Conservation (phyloP, 2,329 filamentous ascomycete species). For the Trichoderma koningiopsis region DNA sequence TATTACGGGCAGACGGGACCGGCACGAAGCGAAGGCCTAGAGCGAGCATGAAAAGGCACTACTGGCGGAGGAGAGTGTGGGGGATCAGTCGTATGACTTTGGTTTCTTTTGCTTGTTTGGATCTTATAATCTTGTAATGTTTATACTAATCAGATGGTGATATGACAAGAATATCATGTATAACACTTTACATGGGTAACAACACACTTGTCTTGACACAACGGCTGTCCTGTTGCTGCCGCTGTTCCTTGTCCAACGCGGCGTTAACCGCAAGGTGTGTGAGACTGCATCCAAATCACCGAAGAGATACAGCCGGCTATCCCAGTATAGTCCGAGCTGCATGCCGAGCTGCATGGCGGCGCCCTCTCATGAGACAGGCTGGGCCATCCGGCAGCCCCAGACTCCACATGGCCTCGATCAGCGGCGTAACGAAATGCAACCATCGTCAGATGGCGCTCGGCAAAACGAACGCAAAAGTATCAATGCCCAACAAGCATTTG, state of each 20-base stretch:
- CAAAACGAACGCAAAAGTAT: not conserved
- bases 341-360: not conserved
- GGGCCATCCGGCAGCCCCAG: not conserved
- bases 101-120: not conserved
- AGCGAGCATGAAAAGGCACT: not conserved
- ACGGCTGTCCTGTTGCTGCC: not conserved
- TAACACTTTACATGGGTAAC: too few species aligned
- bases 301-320: not conserved
- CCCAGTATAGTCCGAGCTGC: not conserved
- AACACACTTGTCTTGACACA: not conserved
- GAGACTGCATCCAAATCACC: not conserved
- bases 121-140: not conserved
- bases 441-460: not conserved
- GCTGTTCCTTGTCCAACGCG: not conserved
- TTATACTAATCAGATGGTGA: not conserved
- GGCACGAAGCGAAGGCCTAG: not conserved
- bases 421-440: not conserved
- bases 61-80: not conserved
- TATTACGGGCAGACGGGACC: constrained; percentile 4
- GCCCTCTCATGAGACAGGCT: not conserved
- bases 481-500: too few species aligned
- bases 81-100: constrained; percentile 9
- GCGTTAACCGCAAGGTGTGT: not conserved
- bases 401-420: not conserved
- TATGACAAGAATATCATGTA: too few species aligned